Conservation (phyloP, 106 monocot genomes). For the Iris macrosiphon region DNA sequence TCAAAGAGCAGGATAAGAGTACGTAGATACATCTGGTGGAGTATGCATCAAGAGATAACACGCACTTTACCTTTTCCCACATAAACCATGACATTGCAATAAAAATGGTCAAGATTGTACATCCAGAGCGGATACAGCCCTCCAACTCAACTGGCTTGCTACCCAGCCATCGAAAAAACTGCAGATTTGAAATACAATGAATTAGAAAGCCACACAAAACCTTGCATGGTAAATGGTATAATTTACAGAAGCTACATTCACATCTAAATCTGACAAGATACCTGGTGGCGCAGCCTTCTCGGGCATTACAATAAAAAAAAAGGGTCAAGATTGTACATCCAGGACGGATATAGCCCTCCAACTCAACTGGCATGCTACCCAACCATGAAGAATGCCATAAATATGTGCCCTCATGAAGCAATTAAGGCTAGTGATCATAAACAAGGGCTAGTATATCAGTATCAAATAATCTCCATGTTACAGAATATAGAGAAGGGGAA, state of each 20-base stretch:
- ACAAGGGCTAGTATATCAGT: too few relatives aligned
- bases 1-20: background rate
- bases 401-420: too few relatives aligned
- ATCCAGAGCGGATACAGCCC: constrained; percentile 96
- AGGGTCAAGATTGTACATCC: constrained; percentile 92
- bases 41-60: background rate
- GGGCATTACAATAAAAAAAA: too few relatives aligned
- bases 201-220: background rate
- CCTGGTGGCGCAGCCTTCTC: constrained; percentile 80
- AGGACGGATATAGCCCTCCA: constrained; percentile 94
- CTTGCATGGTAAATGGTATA: background rate
- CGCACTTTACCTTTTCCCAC: constrained; percentile 84
- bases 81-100: constrained; percentile 89
- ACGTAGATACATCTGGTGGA: background rate
- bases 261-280: constrained; percentile 21
- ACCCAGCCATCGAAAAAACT: constrained; percentile 64
- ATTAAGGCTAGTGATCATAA: too few relatives aligned
- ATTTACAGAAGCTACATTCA: constrained; percentile 6
- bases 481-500: too few relatives aligned
- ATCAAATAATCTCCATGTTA: too few relatives aligned
- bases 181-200: constrained; percentile 3
- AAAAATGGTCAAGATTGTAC: constrained; percentile 88
- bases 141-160: constrained; percentile 69
- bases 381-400: constrained; percentile 56
- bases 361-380: constrained; percentile 60